Evolutionary conservation across 805 yeast genomes (phyloP).

Genomic region (Teunomyces stri): DNA sequence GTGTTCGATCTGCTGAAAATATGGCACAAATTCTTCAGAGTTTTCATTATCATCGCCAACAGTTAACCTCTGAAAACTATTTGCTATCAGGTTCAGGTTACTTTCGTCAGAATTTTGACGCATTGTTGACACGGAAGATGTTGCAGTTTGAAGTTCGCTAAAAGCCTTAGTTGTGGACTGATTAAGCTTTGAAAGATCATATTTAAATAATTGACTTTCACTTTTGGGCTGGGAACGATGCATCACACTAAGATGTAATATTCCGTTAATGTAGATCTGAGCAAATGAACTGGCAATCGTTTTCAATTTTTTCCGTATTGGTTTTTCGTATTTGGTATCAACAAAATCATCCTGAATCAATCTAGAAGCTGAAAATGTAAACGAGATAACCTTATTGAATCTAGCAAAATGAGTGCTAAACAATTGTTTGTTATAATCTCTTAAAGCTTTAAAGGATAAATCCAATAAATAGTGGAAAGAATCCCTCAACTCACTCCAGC

Average conservation of each 20-base stretch:
- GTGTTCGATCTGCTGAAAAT: conserved; percentile 36
- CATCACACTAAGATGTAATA: conserved; percentile 52
- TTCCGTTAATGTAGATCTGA: conserved; percentile 63
- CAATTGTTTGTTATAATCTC: conserved; percentile 47
- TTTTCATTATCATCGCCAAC: conserved; percentile 5
- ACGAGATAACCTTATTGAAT: conserved; percentile 51
- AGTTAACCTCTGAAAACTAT: conserved; percentile 2
- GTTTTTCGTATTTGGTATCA: conserved; percentile 44
- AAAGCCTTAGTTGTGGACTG: conserved; percentile 5
- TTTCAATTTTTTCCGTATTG: conserved; percentile 50
- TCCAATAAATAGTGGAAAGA: conserved; percentile 48
- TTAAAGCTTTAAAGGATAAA: conserved; percentile 49
- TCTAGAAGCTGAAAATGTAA: conserved; percentile 55
- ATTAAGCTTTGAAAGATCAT: conserved; percentile 20
- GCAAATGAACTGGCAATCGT: conserved; percentile 55
- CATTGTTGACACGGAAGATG: conserved; percentile 8
- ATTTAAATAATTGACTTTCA: conserved; percentile 27
- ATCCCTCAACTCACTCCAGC: conserved; percentile 57
- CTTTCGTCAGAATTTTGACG: conserved; percentile 6
- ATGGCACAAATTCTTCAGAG: conserved; percentile 14
- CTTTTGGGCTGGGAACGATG: conserved; percentile 23
- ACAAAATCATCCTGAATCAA: conserved; percentile 51
- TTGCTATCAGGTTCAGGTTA: neutral
- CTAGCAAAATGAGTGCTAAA: conserved; percentile 54
- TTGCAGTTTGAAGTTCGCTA: conserved; percentile 1